Percentiles rank a stretch among this genome's conserved stretches.
Conservation (phyloP, 106 monocot genomes). For the Ottelia alismoides region DNA sequence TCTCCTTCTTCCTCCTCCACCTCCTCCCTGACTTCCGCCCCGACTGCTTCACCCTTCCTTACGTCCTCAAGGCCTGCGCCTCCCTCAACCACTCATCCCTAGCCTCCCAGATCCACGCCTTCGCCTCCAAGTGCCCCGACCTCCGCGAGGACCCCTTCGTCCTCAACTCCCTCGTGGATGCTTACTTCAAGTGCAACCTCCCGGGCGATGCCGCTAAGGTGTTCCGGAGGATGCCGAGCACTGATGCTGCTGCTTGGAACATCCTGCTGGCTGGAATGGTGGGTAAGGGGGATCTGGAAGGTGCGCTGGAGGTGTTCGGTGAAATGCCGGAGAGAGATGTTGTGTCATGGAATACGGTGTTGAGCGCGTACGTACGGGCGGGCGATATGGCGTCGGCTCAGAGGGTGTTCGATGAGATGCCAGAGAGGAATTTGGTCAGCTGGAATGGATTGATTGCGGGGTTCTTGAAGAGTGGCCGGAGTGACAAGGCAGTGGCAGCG, state of each 20-base stretch:
- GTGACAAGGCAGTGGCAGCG: slow-evolving; percentile 15
- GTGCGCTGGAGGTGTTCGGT: slow-evolving; percentile 17
- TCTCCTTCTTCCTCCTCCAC: slow-evolving; percentile 13
- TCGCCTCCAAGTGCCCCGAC: slow-evolving; percentile 18
- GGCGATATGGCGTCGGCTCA: slow-evolving; percentile 12
- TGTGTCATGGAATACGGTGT: slow-evolving; percentile 26
- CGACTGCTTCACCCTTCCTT: slow-evolving; percentile 41
- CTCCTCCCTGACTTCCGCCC: slow-evolving; percentile 15
- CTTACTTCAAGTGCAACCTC: slow-evolving; percentile 30
- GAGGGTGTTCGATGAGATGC: slow-evolving; percentile 26
- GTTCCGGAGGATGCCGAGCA: slow-evolving; percentile 17
- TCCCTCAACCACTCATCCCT: slow-evolving; percentile 1
- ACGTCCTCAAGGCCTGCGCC: slow-evolving; percentile 32
- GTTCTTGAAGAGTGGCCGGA: slow-evolving; percentile 20
- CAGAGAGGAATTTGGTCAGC: slow-evolving; percentile 18
- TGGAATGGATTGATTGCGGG: slow-evolving; percentile 48
- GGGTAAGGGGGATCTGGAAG: slow-evolving; percentile 2
- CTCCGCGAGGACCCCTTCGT: slow-evolving; percentile 15
- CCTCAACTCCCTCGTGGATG: slow-evolving; percentile 29
- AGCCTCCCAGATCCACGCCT: slow-evolving; percentile 31
- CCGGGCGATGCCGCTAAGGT: slow-evolving; percentile 7
- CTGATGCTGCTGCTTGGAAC: slow-evolving; percentile 39
- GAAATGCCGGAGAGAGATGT: slow-evolving; percentile 23
- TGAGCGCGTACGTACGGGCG: slow-evolving; percentile 17
- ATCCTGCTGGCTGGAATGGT: slow-evolving; percentile 22